These are phyloP conservation scores for Tricholoma furcatifolium DNA, from an alignment of 768 basidiomycete genomes.

Conservation along the genomic window DNA sequence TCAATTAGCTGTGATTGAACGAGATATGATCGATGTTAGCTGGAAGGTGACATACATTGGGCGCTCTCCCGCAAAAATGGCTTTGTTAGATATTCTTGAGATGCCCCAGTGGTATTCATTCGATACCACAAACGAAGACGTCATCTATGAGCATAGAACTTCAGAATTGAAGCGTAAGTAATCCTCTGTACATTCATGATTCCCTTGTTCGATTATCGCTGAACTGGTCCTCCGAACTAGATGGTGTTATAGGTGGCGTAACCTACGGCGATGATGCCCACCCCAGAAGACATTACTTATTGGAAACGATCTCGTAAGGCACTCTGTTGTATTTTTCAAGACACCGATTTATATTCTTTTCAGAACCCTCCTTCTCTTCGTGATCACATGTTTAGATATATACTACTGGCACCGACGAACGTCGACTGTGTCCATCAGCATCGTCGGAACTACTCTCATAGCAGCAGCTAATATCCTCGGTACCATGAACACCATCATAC, in stretches of 20 bases:
- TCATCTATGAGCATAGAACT: conserved; percentile 17
- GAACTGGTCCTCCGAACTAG: conserved; percentile 10
- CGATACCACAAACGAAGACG: conserved; percentile 20
- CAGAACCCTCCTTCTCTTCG: conserved; percentile 6
- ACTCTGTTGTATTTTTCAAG: neutral
- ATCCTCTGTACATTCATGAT: too few relatives aligned
- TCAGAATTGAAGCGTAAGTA: conserved; percentile 25
- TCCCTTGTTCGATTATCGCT: neutral
- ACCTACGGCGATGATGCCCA: conserved; percentile 25
- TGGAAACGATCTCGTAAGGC: conserved; percentile 11
- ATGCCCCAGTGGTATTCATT: conserved; percentile 14
- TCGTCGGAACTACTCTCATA: conserved; percentile 18
- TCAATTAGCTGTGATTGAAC: neutral
- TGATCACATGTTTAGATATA: conserved; percentile 2
- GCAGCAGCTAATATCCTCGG: conserved; percentile 13
- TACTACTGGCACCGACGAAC: conserved; percentile 32
- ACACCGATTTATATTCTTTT: neutral
- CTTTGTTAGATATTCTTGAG: conserved; percentile 16
- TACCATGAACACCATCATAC: neutral
- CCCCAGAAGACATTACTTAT: conserved; percentile 19
- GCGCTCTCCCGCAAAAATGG: conserved; percentile 22
- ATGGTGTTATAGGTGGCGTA: conserved; percentile 24
- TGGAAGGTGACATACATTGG: conserved; percentile 32
- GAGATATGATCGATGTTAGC: conserved; percentile 25
- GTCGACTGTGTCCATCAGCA: conserved; percentile 30